Evolutionary conservation across 1,284 basidiomycete species (phyloP), one percentile per base, ranked within the genome.

Genomic region (Waitea zeae): DNA sequence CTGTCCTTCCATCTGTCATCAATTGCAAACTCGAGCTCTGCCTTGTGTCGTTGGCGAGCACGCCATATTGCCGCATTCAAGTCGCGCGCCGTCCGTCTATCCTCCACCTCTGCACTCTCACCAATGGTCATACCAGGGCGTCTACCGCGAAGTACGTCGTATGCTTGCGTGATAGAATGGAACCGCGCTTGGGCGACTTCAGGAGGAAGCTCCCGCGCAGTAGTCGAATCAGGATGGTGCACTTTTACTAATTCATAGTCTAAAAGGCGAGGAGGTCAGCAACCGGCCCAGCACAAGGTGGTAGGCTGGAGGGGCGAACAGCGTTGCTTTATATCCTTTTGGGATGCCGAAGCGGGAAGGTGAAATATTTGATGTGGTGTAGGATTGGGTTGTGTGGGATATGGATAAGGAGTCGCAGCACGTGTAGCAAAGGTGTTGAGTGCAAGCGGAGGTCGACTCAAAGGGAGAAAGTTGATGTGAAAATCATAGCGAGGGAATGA

Each of bases 301-400:
- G 26, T 35, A 32, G 9, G 17, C 12, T n/a, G 11, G 17, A 30
- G 12, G 17, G 3, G 22, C 70, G 41, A 40, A 78, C 77, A 80
- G 42, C 76, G 60, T 14, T 59, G 50, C 49, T 80, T 80, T 37
- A 80, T 69, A 36, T 77, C 64, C 18, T 55, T 48, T 36, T 64
- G 62, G 0, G 70, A 60, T 3, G 75, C 73, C 12, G 54, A 58
- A 7, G 50, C 49, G 2, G 66, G 59, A 1, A 80, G 54, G 48
- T 80, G 76, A 45, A 80, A 80, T 37, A 80, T 71, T 45, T 80
- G 70, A 45, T 74, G 64, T 0, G 76, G 71, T 3, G 68, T 70
- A 1, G 76, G 76, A 38, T 63, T 58, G 9, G 59, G 37, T 35
- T 64, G 51, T 0, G 45, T 48, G 1, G 77, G 76, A 31, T 63